These are phyloP conservation scores for Colletotrichum sublineola DNA, from an alignment of 2,329 filamentous ascomycete species.

Conservation along the genomic window DNA sequence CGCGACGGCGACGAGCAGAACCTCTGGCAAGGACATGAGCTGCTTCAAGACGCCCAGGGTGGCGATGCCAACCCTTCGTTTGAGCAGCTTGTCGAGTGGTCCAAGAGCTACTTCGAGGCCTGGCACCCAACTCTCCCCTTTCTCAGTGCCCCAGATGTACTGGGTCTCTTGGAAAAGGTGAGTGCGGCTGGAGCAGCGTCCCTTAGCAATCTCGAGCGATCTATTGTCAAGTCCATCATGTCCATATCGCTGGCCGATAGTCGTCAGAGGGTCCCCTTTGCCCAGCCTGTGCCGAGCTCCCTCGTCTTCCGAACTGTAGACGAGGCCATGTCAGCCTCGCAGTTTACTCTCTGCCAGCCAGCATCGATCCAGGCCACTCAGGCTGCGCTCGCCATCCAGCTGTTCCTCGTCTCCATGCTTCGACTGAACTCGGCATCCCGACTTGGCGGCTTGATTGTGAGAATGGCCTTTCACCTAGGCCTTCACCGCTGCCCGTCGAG, in stretches of 20 bases:
- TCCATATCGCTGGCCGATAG: constrained; percentile 68
- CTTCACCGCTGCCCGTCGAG: constrained; percentile 70
- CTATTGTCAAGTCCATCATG: constrained; percentile 62
- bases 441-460: constrained; percentile 66
- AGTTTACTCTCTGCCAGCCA: constrained; percentile 60
- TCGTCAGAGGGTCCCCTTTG: constrained; percentile 54
- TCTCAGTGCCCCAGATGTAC: constrained; percentile 65
- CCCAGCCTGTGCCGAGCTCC: constrained; percentile 53
- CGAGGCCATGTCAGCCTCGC: constrained; percentile 63
- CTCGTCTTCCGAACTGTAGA: constrained; percentile 64
- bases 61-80: constrained; percentile 51
- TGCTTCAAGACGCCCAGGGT: constrained; percentile 36
- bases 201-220: constrained; percentile 53
- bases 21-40: constrained; percentile 56
- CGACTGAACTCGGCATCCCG: constrained; percentile 69
- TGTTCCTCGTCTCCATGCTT: constrained; percentile 69
- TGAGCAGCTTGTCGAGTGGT: constrained; percentile 64
- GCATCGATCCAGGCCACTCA: constrained; percentile 63
- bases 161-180: constrained; percentile 60
- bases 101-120: constrained; percentile 66
- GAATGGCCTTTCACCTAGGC: constrained; percentile 68
- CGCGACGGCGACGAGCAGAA: constrained; percentile 44
- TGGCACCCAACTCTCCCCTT: constrained; percentile 72
- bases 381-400: constrained; percentile 64
- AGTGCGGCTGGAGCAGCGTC: constrained; percentile 50